Base-by-base conservation (phyloP, 345 rosid species). In the Angophora floribunda region DNA sequence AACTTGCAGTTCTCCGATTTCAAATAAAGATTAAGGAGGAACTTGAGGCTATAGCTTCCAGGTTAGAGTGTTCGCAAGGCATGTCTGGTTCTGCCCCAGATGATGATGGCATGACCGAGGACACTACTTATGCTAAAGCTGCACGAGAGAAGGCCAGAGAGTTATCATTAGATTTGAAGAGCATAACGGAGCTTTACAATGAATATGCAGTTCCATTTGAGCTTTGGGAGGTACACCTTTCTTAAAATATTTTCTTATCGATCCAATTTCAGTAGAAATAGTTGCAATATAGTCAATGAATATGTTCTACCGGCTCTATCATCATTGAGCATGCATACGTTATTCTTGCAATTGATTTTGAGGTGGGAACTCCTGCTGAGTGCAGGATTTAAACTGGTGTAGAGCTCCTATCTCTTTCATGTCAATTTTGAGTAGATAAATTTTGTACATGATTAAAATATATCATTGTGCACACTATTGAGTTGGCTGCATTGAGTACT, bases 151-250 rank as follows among this genome's bases (percentile, higher is more conserved):
- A 96, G 94, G 96, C 96, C 90, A 94, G 93, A 91, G 99, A 98
- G 94, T 93, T 97, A 86, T 95, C 99, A 30, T 90, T 92, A 88
- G 99, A 98, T 92, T 94, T 96, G 88, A 98, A 97, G 92, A 98
- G 96, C 92, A 95, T 98, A 90, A 98, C 99, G 65, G 96, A 98
- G 91, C 92, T 98, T 87, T 98, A 96, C 90, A 98, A 97, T 92
- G 99, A 98, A 57, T 98, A 94, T 93, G 99, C 99, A 75, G 99
- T 96, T 90, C 99, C 98, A 57, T 98, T 97, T 91, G 98, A 94
- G 91, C 96, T 96, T 88, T 98, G 99, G 99, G 99, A 97, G 99
- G 99, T 96, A 91, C 41, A 84, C 89, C 85, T 90, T 28, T 28
- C 30, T 53, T 36, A 88, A 28, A 19, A 52, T 67, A 67, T 75